Evolutionary conservation across 768 basidiomycete genomes (phyloP), one percentile per base, ranked within the genome.

Genomic region (Lactarius indigo): DNA sequence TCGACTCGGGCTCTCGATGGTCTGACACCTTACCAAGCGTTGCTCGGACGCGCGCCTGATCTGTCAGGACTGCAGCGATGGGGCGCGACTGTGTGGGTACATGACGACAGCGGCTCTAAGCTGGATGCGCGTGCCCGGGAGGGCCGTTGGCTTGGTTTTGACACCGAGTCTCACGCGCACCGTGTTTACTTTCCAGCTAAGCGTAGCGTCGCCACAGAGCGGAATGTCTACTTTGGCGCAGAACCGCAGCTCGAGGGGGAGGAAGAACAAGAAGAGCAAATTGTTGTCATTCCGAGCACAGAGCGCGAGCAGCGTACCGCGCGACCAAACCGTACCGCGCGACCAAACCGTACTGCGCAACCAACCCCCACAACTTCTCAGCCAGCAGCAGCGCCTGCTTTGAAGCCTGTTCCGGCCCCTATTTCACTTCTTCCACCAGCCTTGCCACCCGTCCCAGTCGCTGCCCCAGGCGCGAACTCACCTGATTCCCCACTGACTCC

Each of bases 1-100:
- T 66, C 74, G 0, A 78, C 76, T 1, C 69, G 69, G 23, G 71
- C 71, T 0, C 57, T 79, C 20, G 71, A 72, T 17, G 70, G 72
- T 3, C 64, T 42, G 23, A 73, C 72, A 0, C 75, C 75, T 20
- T 72, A 63, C 44, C 68, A 74, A 59, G 59, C 57, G 15, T 13
- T 71, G 1, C 57, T 50, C 13, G 28, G 56, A 7, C 47, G 39
- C 15, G 62, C 57, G 52, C 72, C 72, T 1, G 57, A 72, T 30
- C 31, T 73, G 0, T n/a, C 28, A 4, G 17, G 30, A 15, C 2
- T 65, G 33, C 58, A 7, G 4, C 8, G 20, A 8, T 65, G 64
- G 64, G 64, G 64, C 20, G 13, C 15, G 8, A n/a, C 20, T 2
- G 47, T 44, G 3, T 54, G 30, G 50, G 62, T 63, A 23, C 58